Evolutionary conservation across 164 flowering plant species (phyloP).

Genomic region (Stephania cephalantha): DNA sequence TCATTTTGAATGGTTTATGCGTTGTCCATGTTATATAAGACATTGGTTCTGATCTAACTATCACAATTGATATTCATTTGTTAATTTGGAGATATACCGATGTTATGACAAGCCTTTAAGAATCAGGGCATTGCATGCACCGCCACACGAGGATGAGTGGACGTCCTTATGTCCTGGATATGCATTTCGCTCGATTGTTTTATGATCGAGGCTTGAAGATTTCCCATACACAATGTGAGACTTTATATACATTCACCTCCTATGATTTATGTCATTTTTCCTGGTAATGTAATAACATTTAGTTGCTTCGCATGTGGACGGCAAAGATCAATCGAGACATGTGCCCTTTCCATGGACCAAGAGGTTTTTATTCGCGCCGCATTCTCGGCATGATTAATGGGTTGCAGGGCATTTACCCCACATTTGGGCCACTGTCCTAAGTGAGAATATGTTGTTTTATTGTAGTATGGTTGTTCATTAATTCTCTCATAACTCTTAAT

Average conservation of each 20-base stretch:
- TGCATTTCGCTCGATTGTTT: constrained; percentile 83
- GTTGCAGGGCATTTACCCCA: too few relatives aligned
- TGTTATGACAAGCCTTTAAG: constrained; percentile 58
- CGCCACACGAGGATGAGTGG: constrained; percentile 72
- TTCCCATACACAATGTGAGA: constrained; percentile 52
- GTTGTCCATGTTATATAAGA: too few relatives aligned
- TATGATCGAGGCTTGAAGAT: constrained; percentile 78
- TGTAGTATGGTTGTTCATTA: too few relatives aligned
- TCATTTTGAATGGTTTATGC: too few relatives aligned
- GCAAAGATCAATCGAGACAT: constrained; percentile 33
- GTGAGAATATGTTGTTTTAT: too few relatives aligned
- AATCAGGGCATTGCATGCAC: constrained; percentile 53
- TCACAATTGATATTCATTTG: constrained; percentile 2
- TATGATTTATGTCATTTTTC: too few relatives aligned
- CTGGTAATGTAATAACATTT: too few relatives aligned
- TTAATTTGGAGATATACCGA: constrained; percentile 19
- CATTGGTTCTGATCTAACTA: too few relatives aligned
- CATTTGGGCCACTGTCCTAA: too few relatives aligned
- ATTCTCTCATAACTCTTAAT: too few relatives aligned
- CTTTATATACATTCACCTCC: too few relatives aligned
- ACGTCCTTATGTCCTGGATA: constrained; percentile 78
- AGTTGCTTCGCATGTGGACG: constrained; percentile 29
- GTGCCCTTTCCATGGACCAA: constrained; percentile 48
- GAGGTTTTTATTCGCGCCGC: constrained; percentile 62
- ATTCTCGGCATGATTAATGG: constrained; percentile 93